A percentile compares a stretch with the other conserved stretches of the same genome.
These are phyloP conservation scores for Gnomoniopsis smithogilvyi DNA, from an alignment of 2,329 filamentous ascomycete species.

Conservation along the genomic window DNA sequence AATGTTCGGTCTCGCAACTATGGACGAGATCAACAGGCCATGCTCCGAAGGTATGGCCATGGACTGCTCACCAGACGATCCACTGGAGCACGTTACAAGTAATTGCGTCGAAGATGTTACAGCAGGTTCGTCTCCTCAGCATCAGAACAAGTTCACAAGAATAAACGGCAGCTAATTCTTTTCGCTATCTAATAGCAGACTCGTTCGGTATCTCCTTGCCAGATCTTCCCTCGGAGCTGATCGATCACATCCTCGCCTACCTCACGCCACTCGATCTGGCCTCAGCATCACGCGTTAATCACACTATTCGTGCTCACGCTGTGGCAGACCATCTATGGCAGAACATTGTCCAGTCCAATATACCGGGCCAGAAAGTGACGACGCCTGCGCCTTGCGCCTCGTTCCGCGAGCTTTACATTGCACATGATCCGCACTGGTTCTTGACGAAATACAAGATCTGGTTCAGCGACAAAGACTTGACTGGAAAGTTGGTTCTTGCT, in stretches of 20 bases:
- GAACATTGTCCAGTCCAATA: constrained; percentile 62
- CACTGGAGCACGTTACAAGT: neutral
- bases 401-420: constrained; percentile 69
- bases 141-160: neutral
- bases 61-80: neutral
- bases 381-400: constrained; percentile 56
- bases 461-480: constrained; percentile 74
- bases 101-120: neutral
- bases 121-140: neutral
- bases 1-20: constrained; percentile 7
- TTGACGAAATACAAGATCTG: constrained; percentile 76
- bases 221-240: constrained; percentile 68
- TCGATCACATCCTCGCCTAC: constrained; percentile 67
- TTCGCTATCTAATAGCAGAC: neutral
- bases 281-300: constrained; percentile 59
- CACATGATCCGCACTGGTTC: constrained; percentile 83
- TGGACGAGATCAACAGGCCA: constrained; percentile 5
- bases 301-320: constrained; percentile 54
- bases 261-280: constrained; percentile 64
- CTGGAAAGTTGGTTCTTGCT: constrained; percentile 71
- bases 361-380: constrained; percentile 53
- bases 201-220: constrained; percentile 35
- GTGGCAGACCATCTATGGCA: constrained; percentile 71
- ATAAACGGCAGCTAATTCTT: neutral
- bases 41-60: constrained; percentile 6